These are phyloP conservation scores for Otatea glauca DNA, from an alignment of 176 grass and related monocot species.

Conservation along the genomic window DNA sequence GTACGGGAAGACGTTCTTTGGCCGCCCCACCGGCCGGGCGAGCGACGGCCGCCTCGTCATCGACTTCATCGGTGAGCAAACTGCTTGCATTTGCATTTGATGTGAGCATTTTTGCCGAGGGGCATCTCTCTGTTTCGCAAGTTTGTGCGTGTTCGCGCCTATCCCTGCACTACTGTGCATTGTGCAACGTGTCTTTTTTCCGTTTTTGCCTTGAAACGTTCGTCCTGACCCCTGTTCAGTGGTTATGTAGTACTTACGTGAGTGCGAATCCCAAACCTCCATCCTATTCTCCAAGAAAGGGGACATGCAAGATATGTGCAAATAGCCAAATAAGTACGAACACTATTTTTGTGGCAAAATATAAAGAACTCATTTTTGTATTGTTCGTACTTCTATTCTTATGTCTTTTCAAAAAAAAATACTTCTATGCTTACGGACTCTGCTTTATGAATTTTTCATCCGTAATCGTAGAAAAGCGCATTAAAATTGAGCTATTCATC, in stretches of 20 bases:
- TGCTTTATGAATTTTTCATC: not conserved
- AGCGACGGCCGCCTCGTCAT: conserved; percentile 82
- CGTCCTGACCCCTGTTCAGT: not conserved
- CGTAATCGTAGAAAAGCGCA: not conserved
- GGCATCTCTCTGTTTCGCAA: not conserved
- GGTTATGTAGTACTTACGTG: not conserved
- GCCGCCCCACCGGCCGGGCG: conserved; percentile 63
- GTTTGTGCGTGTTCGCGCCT: not conserved
- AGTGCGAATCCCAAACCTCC: not conserved
- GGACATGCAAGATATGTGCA: not conserved
- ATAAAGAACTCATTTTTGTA: not conserved
- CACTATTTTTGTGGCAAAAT: not conserved
- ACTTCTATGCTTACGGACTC: not conserved
- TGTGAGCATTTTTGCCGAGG: not conserved
- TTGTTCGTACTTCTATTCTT: not conserved
- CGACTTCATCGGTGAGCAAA: conserved; percentile 78
- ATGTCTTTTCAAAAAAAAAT: too few species aligned
- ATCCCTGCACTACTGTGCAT: not conserved
- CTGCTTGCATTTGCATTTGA: not conserved
- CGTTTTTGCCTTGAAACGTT: not conserved
- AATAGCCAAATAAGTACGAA: not conserved
- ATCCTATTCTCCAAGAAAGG: not conserved
- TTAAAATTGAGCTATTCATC: not conserved
- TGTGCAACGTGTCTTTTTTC: not conserved
- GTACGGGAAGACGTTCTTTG: conserved; percentile 77